A percentile compares a stretch with the other conserved stretches of the same genome.
Evolutionary conservation across 441 rosid species (phyloP).

Genomic region (Gossypium trilobum): DNA sequence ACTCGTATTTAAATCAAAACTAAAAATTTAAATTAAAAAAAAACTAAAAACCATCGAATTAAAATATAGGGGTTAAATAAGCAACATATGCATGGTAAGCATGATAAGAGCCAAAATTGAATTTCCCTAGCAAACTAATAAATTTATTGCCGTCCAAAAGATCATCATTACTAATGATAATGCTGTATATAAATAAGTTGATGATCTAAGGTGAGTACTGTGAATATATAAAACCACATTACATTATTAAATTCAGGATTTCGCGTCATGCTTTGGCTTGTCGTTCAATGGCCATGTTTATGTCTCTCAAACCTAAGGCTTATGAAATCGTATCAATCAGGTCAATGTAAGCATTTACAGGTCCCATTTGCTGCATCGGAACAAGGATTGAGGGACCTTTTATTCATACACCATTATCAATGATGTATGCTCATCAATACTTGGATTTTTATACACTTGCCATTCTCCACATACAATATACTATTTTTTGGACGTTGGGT

Average conservation of each 20-base stretch:
- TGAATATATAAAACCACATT: constrained; percentile 8
- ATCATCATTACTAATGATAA: not conserved
- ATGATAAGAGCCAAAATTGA: not conserved
- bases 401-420: not conserved
- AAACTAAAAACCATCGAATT: no score
- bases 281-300: constrained; percentile 20
- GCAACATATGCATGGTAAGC: no score
- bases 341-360: constrained; percentile 15
- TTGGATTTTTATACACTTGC: not conserved
- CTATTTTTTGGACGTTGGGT: no score
- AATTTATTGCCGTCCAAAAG: constrained; percentile 7
- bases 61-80: not conserved
- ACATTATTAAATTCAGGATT: constrained; percentile 18
- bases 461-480: no score
- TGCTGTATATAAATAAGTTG: not conserved
- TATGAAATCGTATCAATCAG: constrained; percentile 24
- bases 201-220: not conserved
- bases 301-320: constrained; percentile 13
- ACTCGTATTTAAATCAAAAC: no score
- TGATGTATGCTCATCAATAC: not conserved
- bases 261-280: constrained; percentile 30
- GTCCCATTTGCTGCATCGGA: constrained; percentile 24
- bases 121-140: constrained; percentile 20
- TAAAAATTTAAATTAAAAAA: no score
- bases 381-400: constrained; percentile 19